Evolutionary conservation across 352 stramenopile genomes (phyloP), one percentile per base, ranked within the genome.

Genomic region (Phytophthora gonapodyides): DNA sequence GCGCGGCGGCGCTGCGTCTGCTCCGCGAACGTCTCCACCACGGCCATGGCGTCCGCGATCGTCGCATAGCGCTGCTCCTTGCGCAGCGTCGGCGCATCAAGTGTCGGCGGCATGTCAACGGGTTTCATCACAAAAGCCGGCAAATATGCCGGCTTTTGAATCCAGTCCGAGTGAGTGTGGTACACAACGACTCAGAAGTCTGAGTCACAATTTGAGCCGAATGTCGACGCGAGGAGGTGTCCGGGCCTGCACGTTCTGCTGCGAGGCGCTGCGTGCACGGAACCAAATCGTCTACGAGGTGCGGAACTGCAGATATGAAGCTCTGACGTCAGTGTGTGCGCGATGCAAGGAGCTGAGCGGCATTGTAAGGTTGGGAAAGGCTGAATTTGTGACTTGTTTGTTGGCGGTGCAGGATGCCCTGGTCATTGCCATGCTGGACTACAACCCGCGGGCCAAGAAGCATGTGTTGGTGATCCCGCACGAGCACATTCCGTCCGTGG

Each of bases 271-370:
- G 38, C 61, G 64, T 16, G 52, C 58, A 46, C 69, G 51, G 12
- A 89, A 90, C 57, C 58, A 58, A 4, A 70, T 92, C 33, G 44
- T 92, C 5, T 90, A 82, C 43, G 78, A 84, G 71, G 83, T 85
- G 31, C 10, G 58, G 19, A 15, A 12, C 4, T 27, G 24, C 6
- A 6, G 24, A 27, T 27, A 27, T 4, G 24, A 27, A 27, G 24
- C 24, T 2, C 24, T 27, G 24, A 6, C 24, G 24, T 27, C 3
- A 5, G 24, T 5, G 24, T 27, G 24, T 27, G 24, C 24, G 24
- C 4, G 24, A 27, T 27, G 24, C 24, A 27, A 27, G 24, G 5
- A 8, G 12, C 5, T 34, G 13, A 13, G 6, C 13, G 12, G 21
- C 15, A 47, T 16, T 45, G 34, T 17, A 24, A 6, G 24, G 33